A percentile compares a stretch with the other conserved stretches of the same genome.
Evolutionary conservation across 306 rosid genomes (phyloP).

Genomic region (Carpinus fangiana): DNA sequence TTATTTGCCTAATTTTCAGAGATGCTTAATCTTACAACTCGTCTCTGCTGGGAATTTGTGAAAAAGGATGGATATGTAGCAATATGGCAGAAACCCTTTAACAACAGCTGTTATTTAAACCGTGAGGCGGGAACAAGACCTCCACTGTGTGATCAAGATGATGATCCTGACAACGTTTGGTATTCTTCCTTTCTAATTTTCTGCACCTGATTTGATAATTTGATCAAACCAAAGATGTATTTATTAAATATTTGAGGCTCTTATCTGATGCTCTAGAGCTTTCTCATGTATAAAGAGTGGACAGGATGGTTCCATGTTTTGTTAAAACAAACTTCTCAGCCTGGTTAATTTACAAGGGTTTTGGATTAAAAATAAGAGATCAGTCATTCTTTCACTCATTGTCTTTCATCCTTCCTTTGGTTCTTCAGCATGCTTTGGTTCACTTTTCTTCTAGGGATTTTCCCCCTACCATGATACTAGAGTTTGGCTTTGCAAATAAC

Average conservation of each 20-base stretch:
- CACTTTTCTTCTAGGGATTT: not conserved
- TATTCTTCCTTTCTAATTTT: slow-evolving; percentile 37
- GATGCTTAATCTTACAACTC: slow-evolving; percentile 86
- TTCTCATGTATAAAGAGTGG: slow-evolving; percentile 22
- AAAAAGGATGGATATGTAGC: slow-evolving; percentile 88
- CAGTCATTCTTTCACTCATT: not conserved
- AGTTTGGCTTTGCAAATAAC: not conserved
- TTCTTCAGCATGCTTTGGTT: not conserved
- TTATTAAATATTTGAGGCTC: slow-evolving; percentile 6
- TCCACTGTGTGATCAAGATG: slow-evolving; percentile 71
- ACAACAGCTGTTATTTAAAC: slow-evolving; percentile 71
- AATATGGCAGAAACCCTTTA: slow-evolving; percentile 75
- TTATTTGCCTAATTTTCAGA: slow-evolving; percentile 47
- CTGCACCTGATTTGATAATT: slow-evolving; percentile 15
- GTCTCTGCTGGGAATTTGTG: slow-evolving; percentile 89
- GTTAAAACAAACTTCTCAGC: slow-evolving; percentile 5
- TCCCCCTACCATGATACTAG: not conserved
- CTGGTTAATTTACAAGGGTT: slow-evolving; percentile 8
- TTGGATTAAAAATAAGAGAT: not conserved
- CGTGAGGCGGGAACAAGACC: slow-evolving; percentile 76
- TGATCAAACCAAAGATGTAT: slow-evolving; percentile 5
- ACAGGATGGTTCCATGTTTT: slow-evolving; percentile 18
- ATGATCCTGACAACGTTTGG: slow-evolving; percentile 92
- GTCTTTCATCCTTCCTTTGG: not conserved
- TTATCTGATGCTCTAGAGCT: slow-evolving; percentile 24